phyloP scores from a whole-genome alignment of 176 grass and related monocot genomes.

The Oryza meyeriana region DNA sequence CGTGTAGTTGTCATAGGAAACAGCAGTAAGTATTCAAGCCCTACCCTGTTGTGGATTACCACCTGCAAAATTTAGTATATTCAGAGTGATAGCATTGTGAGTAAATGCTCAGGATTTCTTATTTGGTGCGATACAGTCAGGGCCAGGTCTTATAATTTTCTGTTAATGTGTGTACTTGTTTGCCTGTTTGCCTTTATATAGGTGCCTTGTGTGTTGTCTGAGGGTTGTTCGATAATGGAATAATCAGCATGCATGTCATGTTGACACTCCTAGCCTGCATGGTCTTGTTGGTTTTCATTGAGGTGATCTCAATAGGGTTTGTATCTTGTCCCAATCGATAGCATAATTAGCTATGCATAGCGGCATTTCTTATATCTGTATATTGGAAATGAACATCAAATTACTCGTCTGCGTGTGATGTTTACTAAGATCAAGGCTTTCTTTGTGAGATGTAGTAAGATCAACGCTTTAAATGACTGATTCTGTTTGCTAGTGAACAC shows the following conservation, averaged over 20 bases:
- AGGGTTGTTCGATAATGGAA: neutral
- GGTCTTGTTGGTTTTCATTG: neutral
- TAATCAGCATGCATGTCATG: neutral
- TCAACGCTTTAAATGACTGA: neutral
- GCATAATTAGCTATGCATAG: neutral
- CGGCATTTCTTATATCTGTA: conserved; percentile 19
- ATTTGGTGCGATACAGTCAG: neutral
- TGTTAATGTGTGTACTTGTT: neutral
- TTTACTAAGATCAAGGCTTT: neutral
- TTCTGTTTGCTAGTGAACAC: neutral
- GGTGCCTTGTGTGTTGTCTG: neutral
- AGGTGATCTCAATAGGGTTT: neutral
- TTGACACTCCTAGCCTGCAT: neutral
- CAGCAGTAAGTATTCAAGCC: neutral
- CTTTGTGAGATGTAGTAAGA: neutral
- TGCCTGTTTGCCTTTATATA: conserved; percentile 7
- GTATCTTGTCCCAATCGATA: neutral
- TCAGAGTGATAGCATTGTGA: neutral
- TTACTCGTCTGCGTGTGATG: neutral
- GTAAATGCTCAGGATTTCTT: neutral
- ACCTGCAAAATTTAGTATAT: neutral
- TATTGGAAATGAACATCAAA: neutral
- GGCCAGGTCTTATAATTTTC: neutral
- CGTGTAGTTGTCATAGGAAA: conserved; percentile 20
- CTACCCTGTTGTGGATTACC: neutral